Percentiles rank a stretch among this genome's conserved stretches.
These are phyloP conservation scores for Lanmaoa pseudosensibilis DNA, from an alignment of 768 basidiomycete genomes.

Conservation along the genomic window DNA sequence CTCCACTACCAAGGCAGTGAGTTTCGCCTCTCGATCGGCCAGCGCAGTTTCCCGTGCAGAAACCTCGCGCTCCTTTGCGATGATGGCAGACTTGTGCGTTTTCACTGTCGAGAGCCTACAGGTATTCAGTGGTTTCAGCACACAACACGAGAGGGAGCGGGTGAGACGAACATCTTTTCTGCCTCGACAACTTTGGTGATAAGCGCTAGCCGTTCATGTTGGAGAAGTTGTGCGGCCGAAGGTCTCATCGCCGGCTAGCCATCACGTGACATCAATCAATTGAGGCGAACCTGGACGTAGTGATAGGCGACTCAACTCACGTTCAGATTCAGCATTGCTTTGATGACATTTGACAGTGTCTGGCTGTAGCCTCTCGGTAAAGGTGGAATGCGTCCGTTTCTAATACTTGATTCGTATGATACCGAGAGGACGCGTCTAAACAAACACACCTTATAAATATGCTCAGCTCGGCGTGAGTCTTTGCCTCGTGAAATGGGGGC, in stretches of 20 bases:
- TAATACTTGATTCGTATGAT: constrained; percentile 23
- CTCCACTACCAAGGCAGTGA: constrained; percentile 46
- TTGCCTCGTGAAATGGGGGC: constrained; percentile 91
- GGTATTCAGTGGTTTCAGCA: background rate
- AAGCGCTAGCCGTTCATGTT: constrained; percentile 73
- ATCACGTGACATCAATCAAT: background rate
- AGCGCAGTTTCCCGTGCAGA: constrained; percentile 54
- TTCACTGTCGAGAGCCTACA: constrained; percentile 65
- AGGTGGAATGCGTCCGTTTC: constrained; percentile 89
- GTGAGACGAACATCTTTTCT: constrained; percentile 64
- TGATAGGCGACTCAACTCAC: constrained; percentile 42
- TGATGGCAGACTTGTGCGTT: constrained; percentile 53
- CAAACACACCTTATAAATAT: constrained; percentile 72
- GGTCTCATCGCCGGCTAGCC: constrained; percentile 82
- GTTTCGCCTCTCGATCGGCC: constrained; percentile 53
- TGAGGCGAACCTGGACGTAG: background rate
- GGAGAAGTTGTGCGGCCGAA: constrained; percentile 75
- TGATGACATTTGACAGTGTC: constrained; percentile 69
- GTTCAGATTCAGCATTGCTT: constrained; percentile 83
- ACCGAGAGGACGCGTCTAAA: background rate
- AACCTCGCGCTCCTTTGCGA: constrained; percentile 66
- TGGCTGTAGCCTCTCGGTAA: constrained; percentile 83
- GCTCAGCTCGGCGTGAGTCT: constrained; percentile 84
- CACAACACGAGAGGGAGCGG: background rate
- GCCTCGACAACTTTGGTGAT: constrained; percentile 73